Evolutionary conservation across 2,329 filamentous ascomycete species (phyloP), one percentile per base, ranked within the genome.

Genomic region (Colletotrichum gigasporum): DNA sequence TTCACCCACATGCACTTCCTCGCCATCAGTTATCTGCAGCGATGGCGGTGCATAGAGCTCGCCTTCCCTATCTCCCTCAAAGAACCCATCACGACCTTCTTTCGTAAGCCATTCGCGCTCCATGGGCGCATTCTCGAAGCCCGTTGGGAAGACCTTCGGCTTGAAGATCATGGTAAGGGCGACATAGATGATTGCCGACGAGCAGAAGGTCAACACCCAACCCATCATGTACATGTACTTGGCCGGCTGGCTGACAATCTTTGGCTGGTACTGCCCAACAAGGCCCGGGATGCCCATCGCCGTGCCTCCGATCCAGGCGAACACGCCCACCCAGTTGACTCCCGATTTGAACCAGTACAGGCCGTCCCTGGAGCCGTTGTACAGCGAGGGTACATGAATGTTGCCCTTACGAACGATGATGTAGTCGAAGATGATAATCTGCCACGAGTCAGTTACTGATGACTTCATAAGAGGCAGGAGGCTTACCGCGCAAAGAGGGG

Each of bases 361-460:
- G 2, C 71, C 71, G 1, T 50, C 41, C 8, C 69, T 69, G 16
- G 67, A 70, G 10, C 71, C 71, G 22, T 70, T 67, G 63, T 74
- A 78, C 39, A 75, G 66, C 3, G 74, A 73, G 0, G 72, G 70
- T 2, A 77, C 67, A 41, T 75, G 68, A 5, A 78, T 54, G 54
- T 77, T 77, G 11, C 76, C 75, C 9, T 62, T 72, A 24, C 74
- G 70, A 0, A 74, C 70, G 42, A 75, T 34, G 45, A 71, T 70
- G 63, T 78, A 79, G 63, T 79, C 77, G 20, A 74, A 69, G 6
- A 78, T 69, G 64, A 78, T 77, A 11, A 75, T 63, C 63, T 65
- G 8, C 1, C 14, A 14, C 8, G 28, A 5, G 45, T 63, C 11
- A 61, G 56, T 9, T 42, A 34, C 10, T 24, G 11, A 54, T 11